Conservation (phyloP, 2,329 filamentous ascomycete species). For the Alternaria dauci region DNA sequence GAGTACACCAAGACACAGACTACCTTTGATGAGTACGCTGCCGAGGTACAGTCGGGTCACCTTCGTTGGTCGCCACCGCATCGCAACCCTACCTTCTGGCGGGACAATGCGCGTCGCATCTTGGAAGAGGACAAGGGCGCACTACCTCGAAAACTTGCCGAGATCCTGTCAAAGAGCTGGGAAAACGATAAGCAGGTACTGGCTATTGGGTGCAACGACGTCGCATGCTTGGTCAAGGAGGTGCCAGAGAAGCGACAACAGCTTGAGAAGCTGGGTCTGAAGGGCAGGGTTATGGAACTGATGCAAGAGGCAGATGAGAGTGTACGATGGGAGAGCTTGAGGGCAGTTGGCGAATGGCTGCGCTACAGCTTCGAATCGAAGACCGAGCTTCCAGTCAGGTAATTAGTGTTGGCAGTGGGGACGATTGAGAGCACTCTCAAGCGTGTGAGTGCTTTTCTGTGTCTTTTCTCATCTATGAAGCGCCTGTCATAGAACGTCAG, state of each 20-base stretch:
- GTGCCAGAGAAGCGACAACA: conserved; percentile 82
- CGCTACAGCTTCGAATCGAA: conserved; percentile 65
- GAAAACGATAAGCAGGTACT: conserved; percentile 86
- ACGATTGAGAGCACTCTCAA: not conserved
- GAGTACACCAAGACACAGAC: conserved; percentile 80
- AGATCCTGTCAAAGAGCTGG: conserved; percentile 83
- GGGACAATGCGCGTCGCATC: conserved; percentile 87
- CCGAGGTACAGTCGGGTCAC: conserved; percentile 85
- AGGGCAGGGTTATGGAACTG: conserved; percentile 88
- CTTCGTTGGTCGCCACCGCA: conserved; percentile 93
- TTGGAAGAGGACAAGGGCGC: conserved; percentile 83
- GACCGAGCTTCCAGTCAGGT: conserved; percentile 43
- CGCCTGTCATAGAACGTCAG: conserved; percentile 8
- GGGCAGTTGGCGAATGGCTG: conserved; percentile 81
- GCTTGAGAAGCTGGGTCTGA: conserved; percentile 84
- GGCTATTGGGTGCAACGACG: conserved; percentile 91
- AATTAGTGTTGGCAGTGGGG: conserved; percentile 3
- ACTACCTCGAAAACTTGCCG: conserved; percentile 80
- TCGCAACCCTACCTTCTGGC: conserved; percentile 86
- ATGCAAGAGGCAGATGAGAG: conserved; percentile 90
- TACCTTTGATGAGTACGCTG: conserved; percentile 74
- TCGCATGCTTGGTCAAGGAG: conserved; percentile 87
- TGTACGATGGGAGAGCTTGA: conserved; percentile 90
- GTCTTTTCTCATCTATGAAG: conserved; percentile 5
- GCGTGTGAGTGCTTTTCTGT: conserved; percentile 11